Percentiles rank a stretch among this genome's conserved stretches.
Evolutionary conservation across 2,329 filamentous ascomycete species (phyloP).

Genomic region (Calonectria ilicicola): DNA sequence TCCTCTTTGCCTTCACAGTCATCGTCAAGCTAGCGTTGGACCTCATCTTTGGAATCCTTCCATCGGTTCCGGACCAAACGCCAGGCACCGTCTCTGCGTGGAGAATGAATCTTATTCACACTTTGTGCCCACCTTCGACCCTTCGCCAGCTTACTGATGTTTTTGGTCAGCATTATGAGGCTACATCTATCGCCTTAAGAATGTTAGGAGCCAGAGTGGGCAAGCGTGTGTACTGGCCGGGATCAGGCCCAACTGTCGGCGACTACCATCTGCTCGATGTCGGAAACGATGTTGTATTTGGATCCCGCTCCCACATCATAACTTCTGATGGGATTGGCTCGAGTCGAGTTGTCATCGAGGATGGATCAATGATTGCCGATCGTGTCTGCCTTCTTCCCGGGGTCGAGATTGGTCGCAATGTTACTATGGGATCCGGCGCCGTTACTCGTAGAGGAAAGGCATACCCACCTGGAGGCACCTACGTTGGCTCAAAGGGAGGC

Average conservation of each 20-base stretch:
- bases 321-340: constrained; percentile 65
- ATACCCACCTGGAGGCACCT: constrained; percentile 60
- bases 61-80: constrained; percentile 44
- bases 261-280: constrained; percentile 68
- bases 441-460: constrained; percentile 58
- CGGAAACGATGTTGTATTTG: constrained; percentile 71
- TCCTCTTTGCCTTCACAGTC: constrained; percentile 57
- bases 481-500: constrained; percentile 64
- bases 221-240: constrained; percentile 68
- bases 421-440: constrained; percentile 66
- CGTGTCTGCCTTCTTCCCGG: constrained; percentile 65
- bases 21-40: constrained; percentile 56
- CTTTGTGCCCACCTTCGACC: constrained; percentile 55
- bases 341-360: constrained; percentile 58
- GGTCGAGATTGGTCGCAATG: constrained; percentile 59
- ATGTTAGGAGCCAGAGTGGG: constrained; percentile 65
- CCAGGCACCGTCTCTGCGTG: constrained; percentile 54
- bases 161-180: constrained; percentile 67
- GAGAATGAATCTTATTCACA: constrained; percentile 57
- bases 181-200: constrained; percentile 62
- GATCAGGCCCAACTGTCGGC: constrained; percentile 63
- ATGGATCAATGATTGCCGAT: constrained; percentile 68
- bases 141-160: constrained; percentile 62
- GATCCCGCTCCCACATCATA: constrained; percentile 64
- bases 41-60: constrained; percentile 51